Evolutionary conservation across 2,329 filamentous ascomycete species (phyloP).

Genomic region (Aspergillus tanneri): DNA sequence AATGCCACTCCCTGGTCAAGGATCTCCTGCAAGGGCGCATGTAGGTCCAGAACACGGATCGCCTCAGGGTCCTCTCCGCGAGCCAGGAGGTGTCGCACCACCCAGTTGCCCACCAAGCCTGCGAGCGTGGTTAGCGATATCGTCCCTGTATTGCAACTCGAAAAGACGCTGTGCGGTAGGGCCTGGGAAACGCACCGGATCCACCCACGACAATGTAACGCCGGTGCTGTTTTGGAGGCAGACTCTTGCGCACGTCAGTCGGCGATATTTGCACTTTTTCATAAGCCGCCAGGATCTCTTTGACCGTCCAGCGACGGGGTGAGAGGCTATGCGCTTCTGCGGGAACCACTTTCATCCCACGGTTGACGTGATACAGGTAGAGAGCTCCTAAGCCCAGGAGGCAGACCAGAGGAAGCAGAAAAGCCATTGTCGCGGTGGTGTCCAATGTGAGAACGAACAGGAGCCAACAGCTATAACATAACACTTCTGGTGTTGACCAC

Average conservation of each 20-base stretch:
- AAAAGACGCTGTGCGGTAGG: too few relatives aligned
- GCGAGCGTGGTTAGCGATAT: constrained; percentile 11
- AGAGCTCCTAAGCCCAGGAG: constrained; percentile 20
- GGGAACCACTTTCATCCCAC: constrained; percentile 26
- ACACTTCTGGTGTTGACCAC: too few relatives aligned
- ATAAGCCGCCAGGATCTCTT: constrained; percentile 35
- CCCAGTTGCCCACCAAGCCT: constrained; percentile 58
- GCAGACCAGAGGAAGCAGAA: constrained; percentile 14
- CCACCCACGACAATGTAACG: constrained; percentile 43
- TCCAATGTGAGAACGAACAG: too few relatives aligned
- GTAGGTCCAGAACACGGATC: constrained; percentile 57
- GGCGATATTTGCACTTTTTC: constrained; percentile 28
- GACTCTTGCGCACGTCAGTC: constrained; percentile 33
- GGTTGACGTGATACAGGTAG: constrained; percentile 34
- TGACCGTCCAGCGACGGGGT: constrained; percentile 35
- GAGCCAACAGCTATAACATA: too few relatives aligned
- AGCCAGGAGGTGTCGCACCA: constrained; percentile 54
- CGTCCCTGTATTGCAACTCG: neutral
- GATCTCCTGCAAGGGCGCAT: constrained; percentile 44
- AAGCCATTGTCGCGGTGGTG: constrained; percentile 9
- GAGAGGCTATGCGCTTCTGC: constrained; percentile 27
- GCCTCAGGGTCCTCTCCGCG: constrained; percentile 53
- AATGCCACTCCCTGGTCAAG: constrained; percentile 48
- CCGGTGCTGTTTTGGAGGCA: constrained; percentile 39
- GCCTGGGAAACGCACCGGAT: constrained; percentile 34